A percentile compares a stretch with the other conserved stretches of the same genome.
Evolutionary conservation across 345 rosid species (phyloP).

Genomic region (Zanthoxylum bungeanum): DNA sequence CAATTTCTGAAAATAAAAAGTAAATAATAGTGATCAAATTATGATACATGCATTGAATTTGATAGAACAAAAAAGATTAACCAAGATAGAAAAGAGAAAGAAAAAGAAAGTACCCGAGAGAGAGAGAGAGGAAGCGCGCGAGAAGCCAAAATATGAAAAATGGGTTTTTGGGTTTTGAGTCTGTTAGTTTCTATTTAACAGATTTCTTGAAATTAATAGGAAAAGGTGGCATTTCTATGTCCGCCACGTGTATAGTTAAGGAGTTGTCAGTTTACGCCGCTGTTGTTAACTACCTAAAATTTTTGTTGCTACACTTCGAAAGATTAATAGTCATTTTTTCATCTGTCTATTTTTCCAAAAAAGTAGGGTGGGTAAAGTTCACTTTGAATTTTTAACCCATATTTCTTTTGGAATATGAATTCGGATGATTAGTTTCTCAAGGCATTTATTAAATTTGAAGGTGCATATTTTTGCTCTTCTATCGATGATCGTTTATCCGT

Average conservation of each 20-base stretch:
- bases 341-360: too few species aligned
- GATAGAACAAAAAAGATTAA: background rate
- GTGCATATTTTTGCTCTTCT: too few species aligned
- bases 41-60: background rate
- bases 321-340: too few species aligned
- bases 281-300: too few species aligned
- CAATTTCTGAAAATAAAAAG: background rate
- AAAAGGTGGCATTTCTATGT: background rate
- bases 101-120: background rate
- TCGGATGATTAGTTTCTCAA: too few species aligned
- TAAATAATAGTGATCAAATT: background rate
- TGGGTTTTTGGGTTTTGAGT: background rate
- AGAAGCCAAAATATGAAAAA: slow-evolving; percentile 1
- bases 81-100: background rate
- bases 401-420: too few species aligned
- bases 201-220: background rate
- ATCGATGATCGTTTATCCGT: too few species aligned
- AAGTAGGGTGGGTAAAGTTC: too few species aligned
- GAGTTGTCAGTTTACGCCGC: too few species aligned
- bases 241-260: background rate
- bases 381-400: too few species aligned
- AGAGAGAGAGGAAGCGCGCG: background rate
- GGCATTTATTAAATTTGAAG: too few species aligned
- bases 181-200: background rate
- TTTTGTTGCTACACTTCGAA: too few species aligned